Evolutionary conservation across 805 yeast species (phyloP).

Genomic region (Monosporozyma aerobia): DNA sequence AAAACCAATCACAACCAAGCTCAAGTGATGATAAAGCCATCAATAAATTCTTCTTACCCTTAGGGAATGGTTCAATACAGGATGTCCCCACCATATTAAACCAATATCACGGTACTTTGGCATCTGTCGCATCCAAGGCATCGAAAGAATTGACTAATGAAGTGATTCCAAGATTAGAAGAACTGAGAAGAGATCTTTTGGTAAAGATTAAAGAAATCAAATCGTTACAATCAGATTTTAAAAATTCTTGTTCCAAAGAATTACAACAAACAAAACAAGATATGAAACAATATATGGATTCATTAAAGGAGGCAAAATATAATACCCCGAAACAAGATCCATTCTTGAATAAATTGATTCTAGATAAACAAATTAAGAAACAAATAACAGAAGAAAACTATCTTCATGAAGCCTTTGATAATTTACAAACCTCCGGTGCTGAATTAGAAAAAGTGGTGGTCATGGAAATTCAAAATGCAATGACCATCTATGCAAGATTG

Average conservation of each 20-base stretch:
- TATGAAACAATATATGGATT: constrained; percentile 43
- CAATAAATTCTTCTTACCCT: constrained; percentile 54
- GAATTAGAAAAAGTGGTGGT: constrained; percentile 85
- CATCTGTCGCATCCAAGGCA: constrained; percentile 46
- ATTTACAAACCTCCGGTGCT: constrained; percentile 78
- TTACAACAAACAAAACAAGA: constrained; percentile 54
- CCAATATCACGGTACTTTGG: constrained; percentile 55
- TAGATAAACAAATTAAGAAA: constrained; percentile 69
- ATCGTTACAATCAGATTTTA: constrained; percentile 75
- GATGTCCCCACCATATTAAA: constrained; percentile 68
- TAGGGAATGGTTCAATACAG: constrained; percentile 72
- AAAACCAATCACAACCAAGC: constrained; percentile 24
- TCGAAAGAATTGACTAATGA: constrained; percentile 52
- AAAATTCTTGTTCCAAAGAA: constrained; percentile 63
- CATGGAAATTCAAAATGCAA: constrained; percentile 73
- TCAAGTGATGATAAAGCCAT: constrained; percentile 16
- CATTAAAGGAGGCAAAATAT: constrained; percentile 54
- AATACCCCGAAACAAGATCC: constrained; percentile 61
- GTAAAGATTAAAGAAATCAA: constrained; percentile 83
- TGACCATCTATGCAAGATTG: constrained; percentile 61
- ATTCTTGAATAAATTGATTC: constrained; percentile 55
- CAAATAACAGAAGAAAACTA: constrained; percentile 80
- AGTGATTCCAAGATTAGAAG: constrained; percentile 59
- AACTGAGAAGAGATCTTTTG: constrained; percentile 62
- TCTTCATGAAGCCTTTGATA: constrained; percentile 78